phyloP scores from a whole-genome alignment of 768 basidiomycete genomes.

The Phylloporus rhodoxanthus region DNA sequence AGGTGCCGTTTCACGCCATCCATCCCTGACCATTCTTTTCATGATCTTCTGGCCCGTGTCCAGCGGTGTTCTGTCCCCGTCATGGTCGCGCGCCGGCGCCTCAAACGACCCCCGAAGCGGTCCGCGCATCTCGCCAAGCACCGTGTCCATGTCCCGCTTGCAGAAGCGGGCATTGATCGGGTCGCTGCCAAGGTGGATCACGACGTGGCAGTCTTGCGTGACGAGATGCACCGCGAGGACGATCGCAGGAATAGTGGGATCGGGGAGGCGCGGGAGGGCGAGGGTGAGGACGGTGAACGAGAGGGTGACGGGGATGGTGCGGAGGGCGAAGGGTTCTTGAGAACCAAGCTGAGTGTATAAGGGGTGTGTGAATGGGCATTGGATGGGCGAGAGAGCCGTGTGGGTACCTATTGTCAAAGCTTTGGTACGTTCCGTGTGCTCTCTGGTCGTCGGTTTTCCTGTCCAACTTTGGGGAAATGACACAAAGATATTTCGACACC shows the following conservation, averaged over 20 bases:
- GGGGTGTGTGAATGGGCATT: background rate
- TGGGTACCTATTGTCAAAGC: background rate
- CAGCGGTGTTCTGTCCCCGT: conserved; percentile 92
- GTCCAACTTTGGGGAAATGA: background rate
- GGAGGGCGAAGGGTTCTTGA: conserved; percentile 28
- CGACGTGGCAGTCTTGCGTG: conserved; percentile 75
- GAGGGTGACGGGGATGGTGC: conserved; percentile 25
- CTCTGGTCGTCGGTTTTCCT: background rate
- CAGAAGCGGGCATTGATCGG: conserved; percentile 81
- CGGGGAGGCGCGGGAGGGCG: conserved; percentile 21
- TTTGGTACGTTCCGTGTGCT: background rate
- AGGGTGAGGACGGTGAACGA: conserved; percentile 23
- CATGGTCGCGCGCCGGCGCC: conserved; percentile 90
- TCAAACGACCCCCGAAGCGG: conserved; percentile 80
- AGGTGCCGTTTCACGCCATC: conserved; percentile 38
- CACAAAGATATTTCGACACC: background rate
- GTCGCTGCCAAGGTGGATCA: conserved; percentile 81
- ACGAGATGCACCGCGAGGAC: conserved; percentile 69
- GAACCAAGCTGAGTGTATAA: conserved; percentile 22
- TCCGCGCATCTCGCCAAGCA: conserved; percentile 77
- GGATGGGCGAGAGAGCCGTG: too few relatives aligned
- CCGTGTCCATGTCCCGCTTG: conserved; percentile 77
- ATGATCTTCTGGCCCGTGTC: background rate
- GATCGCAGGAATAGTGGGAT: conserved; percentile 29
- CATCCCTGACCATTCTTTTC: background rate